Conservation (phyloP, 2,329 filamentous ascomycete species). For the Claviceps sorghi region DNA sequence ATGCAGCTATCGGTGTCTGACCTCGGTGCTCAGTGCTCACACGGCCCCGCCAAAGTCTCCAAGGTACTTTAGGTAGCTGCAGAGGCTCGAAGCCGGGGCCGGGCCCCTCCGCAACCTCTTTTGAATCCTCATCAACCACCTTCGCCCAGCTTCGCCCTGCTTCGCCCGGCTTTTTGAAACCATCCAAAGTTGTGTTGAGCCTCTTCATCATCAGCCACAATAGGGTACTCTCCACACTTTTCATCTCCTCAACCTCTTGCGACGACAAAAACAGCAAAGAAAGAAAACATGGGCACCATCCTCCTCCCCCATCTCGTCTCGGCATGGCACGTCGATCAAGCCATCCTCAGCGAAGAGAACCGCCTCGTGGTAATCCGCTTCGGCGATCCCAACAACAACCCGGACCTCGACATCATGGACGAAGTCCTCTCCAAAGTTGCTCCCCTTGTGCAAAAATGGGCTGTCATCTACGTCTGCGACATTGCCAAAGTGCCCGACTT, state of each 20-base stretch:
- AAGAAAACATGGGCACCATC: constrained; percentile 53
- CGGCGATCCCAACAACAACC: constrained; percentile 50
- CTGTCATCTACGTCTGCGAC: constrained; percentile 86
- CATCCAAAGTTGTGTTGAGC: too few relatives aligned
- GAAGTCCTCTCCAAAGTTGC: constrained; percentile 91
- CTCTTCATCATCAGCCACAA: too few relatives aligned
- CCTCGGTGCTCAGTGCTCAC: background rate
- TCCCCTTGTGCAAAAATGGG: constrained; percentile 85
- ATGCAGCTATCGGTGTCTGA: constrained; percentile 1
- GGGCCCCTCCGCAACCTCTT: too few relatives aligned
- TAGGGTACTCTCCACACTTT: too few relatives aligned
- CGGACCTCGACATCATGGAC: constrained; percentile 65
- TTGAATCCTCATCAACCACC: too few relatives aligned
- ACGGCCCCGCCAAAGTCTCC: background rate
- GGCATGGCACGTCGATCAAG: constrained; percentile 97
- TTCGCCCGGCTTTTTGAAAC: too few relatives aligned
- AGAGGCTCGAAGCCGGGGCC: too few relatives aligned
- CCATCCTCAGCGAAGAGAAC: constrained; percentile 77
- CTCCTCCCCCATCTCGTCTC: constrained; percentile 81
- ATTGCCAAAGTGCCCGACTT: constrained; percentile 84
- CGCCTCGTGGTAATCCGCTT: constrained; percentile 89
- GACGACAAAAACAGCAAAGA: background rate
- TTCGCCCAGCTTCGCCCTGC: too few relatives aligned
- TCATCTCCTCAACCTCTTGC: background rate
- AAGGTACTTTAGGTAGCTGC: too few relatives aligned